Conservation (phyloP, 345 rosid species). For the Lepidium sativum region DNA sequence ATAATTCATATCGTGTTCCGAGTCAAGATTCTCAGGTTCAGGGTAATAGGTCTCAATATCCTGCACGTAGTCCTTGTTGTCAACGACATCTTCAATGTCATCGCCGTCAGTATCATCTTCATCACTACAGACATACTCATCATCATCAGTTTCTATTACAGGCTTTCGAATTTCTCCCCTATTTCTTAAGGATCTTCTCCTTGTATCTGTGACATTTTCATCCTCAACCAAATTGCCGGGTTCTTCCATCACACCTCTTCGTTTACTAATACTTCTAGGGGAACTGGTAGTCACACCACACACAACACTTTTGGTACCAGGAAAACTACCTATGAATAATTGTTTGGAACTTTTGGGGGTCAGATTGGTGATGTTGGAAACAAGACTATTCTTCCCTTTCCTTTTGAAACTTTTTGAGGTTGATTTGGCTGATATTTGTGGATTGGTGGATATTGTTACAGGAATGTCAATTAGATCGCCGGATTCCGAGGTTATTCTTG, state of each 20-base stretch:
- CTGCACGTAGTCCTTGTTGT: slow-evolving; percentile 12
- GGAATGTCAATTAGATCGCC: slow-evolving; percentile 20
- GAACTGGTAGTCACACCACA: slow-evolving; percentile 48
- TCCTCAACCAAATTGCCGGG: slow-evolving; percentile 28
- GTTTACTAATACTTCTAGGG: slow-evolving; percentile 73
- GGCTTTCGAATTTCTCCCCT: slow-evolving; percentile 20
- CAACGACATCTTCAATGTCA: neutral
- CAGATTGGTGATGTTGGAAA: slow-evolving; percentile 3
- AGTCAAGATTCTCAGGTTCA: slow-evolving; percentile 19
- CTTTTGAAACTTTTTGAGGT: slow-evolving; percentile 13
- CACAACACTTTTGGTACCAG: slow-evolving; percentile 4
- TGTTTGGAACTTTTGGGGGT: slow-evolving; percentile 21
- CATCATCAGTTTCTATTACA: slow-evolving; percentile 29
- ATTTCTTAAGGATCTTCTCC: slow-evolving; percentile 31
- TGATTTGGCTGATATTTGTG: slow-evolving; percentile 17
- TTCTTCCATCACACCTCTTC: slow-evolving; percentile 56
- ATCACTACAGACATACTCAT: slow-evolving; percentile 12
- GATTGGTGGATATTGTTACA: slow-evolving; percentile 19
- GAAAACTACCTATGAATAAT: neutral
- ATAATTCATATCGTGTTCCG: slow-evolving; percentile 7
- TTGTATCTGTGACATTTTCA: slow-evolving; percentile 29
- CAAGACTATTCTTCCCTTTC: slow-evolving; percentile 23
- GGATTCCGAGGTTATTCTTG: slow-evolving; percentile 16
- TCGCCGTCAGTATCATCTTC: slow-evolving; percentile 15
- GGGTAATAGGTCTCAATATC: slow-evolving; percentile 15